phyloP scores from a whole-genome alignment of 2,329 filamentous ascomycete genomes.

The Hymenoscyphus fructigenus region DNA sequence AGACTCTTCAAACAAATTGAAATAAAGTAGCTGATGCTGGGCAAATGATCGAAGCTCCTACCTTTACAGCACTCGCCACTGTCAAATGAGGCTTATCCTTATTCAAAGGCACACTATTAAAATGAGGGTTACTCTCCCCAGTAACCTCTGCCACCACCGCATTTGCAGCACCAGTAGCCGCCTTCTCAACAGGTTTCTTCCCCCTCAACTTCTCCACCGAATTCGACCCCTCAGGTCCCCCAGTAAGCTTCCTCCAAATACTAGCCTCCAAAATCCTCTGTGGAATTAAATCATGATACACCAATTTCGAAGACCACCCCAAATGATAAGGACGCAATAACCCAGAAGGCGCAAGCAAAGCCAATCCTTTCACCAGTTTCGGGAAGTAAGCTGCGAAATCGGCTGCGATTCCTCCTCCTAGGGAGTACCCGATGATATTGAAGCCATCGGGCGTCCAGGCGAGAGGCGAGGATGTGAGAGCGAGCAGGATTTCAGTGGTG shows the following conservation, averaged over 20 bases:
- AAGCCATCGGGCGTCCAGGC: slow-evolving; percentile 58
- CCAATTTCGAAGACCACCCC: slow-evolving; percentile 47
- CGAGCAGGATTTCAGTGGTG: slow-evolving; percentile 62
- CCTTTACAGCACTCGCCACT: slow-evolving; percentile 41
- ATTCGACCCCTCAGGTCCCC: not conserved
- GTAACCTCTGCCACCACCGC: slow-evolving; percentile 21
- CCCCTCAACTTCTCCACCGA: not conserved
- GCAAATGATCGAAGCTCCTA: not conserved
- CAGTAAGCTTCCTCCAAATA: slow-evolving; percentile 15
- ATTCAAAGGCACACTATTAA: slow-evolving; percentile 25
- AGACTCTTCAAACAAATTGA: not conserved
- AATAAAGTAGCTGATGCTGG: not conserved
- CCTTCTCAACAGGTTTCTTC: slow-evolving; percentile 8
- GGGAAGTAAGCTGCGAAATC: slow-evolving; percentile 71
- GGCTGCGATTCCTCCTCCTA: slow-evolving; percentile 73
- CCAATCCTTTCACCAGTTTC: slow-evolving; percentile 63
- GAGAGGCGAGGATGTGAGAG: slow-evolving; percentile 61
- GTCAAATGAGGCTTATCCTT: slow-evolving; percentile 23
- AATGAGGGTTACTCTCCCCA: slow-evolving; percentile 19
- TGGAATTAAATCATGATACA: slow-evolving; percentile 57
- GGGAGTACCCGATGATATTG: slow-evolving; percentile 73
- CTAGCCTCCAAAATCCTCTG: slow-evolving; percentile 42
- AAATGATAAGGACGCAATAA: slow-evolving; percentile 62
- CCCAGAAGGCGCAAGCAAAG: slow-evolving; percentile 78
- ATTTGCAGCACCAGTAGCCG: slow-evolving; percentile 14